These are phyloP conservation scores for Kalanchoe fedtschenkoi DNA, from an alignment of 164 flowering plant genomes.

Conservation along the genomic window DNA sequence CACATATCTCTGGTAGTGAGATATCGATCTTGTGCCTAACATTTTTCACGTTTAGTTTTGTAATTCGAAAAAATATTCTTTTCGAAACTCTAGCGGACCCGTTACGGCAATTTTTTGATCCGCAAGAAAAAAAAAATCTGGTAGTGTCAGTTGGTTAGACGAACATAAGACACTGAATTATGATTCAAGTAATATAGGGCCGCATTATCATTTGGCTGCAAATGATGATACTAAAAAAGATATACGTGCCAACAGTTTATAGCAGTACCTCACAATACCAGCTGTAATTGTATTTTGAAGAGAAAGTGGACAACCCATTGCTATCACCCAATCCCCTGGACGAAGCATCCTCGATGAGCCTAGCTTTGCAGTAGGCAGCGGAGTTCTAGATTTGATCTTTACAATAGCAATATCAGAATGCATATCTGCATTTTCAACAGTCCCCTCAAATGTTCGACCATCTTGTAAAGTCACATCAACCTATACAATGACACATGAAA, in stretches of 20 bases:
- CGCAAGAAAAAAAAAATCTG: too few species aligned
- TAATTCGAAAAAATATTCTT: too few species aligned
- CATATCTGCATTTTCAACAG: constrained; percentile 71
- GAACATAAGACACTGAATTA: neutral
- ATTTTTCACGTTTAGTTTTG: too few species aligned
- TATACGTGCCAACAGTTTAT: neutral
- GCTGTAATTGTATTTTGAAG: constrained; percentile 94
- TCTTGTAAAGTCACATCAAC: constrained; percentile 92
- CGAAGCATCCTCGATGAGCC: constrained; percentile 78
- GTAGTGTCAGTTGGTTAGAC: neutral
- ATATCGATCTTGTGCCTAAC: too few species aligned
- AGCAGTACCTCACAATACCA: constrained; percentile 74
- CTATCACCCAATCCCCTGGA: constrained; percentile 95
- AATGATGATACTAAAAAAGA: neutral
- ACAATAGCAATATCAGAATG: constrained; percentile 91
- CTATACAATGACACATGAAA: too few species aligned
- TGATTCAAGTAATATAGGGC: neutral
- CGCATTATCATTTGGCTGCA: neutral
- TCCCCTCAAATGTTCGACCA: constrained; percentile 85
- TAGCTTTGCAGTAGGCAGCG: constrained; percentile 76
- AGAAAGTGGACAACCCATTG: constrained; percentile 89
- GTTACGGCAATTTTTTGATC: too few species aligned
- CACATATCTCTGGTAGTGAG: too few species aligned
- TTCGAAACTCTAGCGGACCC: too few species aligned
- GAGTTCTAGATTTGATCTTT: constrained; percentile 70